Conservation (phyloP, 352 stramenopile species). For the Hyaloperonospora arabidopsidis region DNA sequence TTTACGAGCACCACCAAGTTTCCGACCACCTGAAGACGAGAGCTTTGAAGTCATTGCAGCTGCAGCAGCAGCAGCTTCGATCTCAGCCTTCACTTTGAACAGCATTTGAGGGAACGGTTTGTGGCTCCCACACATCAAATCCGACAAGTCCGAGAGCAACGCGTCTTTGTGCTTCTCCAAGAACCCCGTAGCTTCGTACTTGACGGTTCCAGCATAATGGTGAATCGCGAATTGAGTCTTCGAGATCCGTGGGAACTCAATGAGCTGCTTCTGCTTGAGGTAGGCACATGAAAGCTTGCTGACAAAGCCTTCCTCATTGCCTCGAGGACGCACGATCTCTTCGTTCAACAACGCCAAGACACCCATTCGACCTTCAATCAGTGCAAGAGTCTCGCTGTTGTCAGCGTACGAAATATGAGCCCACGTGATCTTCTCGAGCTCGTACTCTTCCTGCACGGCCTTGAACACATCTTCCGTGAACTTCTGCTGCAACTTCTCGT, state of each 20-base stretch:
- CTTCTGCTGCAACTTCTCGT: slow-evolving; percentile 88
- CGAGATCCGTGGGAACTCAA: slow-evolving; percentile 61
- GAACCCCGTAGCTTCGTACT: slow-evolving; percentile 87
- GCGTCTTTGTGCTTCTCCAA: slow-evolving; percentile 93
- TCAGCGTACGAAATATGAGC: slow-evolving; percentile 75
- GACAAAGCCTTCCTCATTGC: slow-evolving; percentile 60
- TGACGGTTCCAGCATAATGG: slow-evolving; percentile 91
- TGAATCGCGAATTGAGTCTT: slow-evolving; percentile 87
- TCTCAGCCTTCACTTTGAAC: slow-evolving; percentile 42
- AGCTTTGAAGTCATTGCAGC: slow-evolving; percentile 18
- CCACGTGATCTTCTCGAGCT: slow-evolving; percentile 64
- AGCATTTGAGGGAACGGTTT: slow-evolving; percentile 48
- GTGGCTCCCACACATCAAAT: slow-evolving; percentile 50
- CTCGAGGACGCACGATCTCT: slow-evolving; percentile 72
- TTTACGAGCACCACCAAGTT: slow-evolving; percentile 15
- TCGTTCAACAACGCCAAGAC: slow-evolving; percentile 81
- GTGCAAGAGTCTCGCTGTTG: slow-evolving; percentile 63
- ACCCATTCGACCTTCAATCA: slow-evolving; percentile 73
- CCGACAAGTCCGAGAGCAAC: slow-evolving; percentile 87
- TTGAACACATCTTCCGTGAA: slow-evolving; percentile 76
- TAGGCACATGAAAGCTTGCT: slow-evolving; percentile 48
- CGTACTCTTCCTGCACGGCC: slow-evolving; percentile 56
- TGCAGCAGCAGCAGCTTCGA: slow-evolving; percentile 19
- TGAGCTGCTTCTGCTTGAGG: slow-evolving; percentile 43
- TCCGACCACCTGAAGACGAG: slow-evolving; percentile 23